Evolutionary conservation across 2,329 filamentous ascomycete species (phyloP).

Genomic region (Xylaria arbuscula): DNA sequence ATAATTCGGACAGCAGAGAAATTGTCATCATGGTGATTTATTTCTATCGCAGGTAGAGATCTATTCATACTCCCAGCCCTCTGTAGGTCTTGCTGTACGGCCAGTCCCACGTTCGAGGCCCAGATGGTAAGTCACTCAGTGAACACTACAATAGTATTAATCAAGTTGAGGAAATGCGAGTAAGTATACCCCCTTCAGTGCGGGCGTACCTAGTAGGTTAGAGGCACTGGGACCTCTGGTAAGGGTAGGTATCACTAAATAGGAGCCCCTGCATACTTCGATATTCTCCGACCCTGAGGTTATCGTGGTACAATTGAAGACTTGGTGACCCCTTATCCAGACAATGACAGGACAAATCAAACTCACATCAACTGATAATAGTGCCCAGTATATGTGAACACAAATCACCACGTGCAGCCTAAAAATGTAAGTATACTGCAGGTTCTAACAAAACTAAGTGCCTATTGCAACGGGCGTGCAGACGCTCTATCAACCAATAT

Average conservation of each 20-base stretch:
- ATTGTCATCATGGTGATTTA: background rate
- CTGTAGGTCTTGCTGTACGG: background rate
- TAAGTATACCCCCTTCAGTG: no score
- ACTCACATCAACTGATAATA: conserved; percentile 6
- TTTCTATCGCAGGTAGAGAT: background rate
- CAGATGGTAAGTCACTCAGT: background rate
- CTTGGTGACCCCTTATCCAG: conserved; percentile 25
- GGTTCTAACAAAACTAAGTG: no score
- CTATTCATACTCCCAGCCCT: background rate
- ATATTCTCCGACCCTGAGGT: background rate
- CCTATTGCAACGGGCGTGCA: no score
- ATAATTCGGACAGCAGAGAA: background rate
- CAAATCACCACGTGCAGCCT: background rate
- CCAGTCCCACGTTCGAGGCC: background rate
- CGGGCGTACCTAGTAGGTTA: background rate
- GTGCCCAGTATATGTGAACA: background rate
- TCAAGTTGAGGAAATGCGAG: no score
- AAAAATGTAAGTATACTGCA: background rate
- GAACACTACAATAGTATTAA: background rate
- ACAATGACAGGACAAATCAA: conserved; percentile 14
- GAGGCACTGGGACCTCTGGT: no score
- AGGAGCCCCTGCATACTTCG: conserved; percentile 3
- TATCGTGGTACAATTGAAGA: background rate
- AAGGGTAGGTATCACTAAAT: background rate
- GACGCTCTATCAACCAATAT: no score